Evolutionary conservation across 2,329 filamentous ascomycete species (phyloP), one percentile per base, ranked within the genome.

Genomic region (Aspergillus viridinutans): DNA sequence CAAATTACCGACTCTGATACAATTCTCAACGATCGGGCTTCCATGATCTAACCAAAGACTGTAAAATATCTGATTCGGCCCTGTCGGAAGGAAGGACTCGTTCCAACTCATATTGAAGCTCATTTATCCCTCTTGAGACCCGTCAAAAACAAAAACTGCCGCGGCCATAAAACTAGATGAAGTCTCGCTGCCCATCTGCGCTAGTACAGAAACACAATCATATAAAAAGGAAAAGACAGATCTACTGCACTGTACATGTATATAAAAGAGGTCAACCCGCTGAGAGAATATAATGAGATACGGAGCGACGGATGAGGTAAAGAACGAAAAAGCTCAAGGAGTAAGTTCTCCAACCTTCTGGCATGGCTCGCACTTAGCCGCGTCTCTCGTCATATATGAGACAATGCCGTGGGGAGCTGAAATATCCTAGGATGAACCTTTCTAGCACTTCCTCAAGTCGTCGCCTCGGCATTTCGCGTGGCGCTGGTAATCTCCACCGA

Each of bases 401-500:
- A 14, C 10, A 32, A 32, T 32, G 29, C 1, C 14, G 12, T 32
- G 32, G 32, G 32, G 14, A 12, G 12, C 32, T 35, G 29, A 5
- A 35, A 35, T 17, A 12, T 35, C 32, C 32, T 35, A 5, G 32
- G 12, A 17, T 14, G 32, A 38, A 38, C 14, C 32, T 38, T 38
- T 25, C 23, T 12, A 32, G 49, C 48, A 20, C 17, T n/a, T 20
- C 10, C 35, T 67, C 60, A 72, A 32, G 66, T 69, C 25, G 69
- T 67, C 12, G 70, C 57, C 57, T 71, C 65, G 1, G 68, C 28
- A 52, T 72, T 62, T n/a, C 56, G 48, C 7, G 59, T 58, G 20
- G 67, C 50, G 38, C 55, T 56, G 5, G 66, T 66, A 26, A 74
- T 68, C 53, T 75, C 72, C 17, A 74, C 67, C 5, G 73, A 74